Evolutionary conservation across 2,329 filamentous ascomycete genomes (phyloP), one percentile per base, ranked within the genome.

Genomic region (Scytalidium sp.): DNA sequence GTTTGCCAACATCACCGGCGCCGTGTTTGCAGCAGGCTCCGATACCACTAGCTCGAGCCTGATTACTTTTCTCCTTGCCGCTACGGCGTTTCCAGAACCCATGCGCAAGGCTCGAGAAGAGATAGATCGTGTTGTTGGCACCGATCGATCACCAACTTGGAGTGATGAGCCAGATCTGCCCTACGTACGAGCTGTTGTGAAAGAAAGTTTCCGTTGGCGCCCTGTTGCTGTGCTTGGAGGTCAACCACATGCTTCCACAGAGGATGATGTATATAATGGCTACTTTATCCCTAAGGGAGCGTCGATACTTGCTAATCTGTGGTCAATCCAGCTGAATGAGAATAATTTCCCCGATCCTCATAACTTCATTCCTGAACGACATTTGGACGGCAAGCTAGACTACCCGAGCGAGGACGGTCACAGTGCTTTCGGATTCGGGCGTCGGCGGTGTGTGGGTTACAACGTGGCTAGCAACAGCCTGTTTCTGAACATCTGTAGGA

Each of bases 191-290:
- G 68, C 66, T 25, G 64, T 70, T 19, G 62, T 76, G 43, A 76
- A 78, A 48, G 75, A 79, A 55, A 63, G 59, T 13, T 58, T 74
- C 39, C 65, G 75, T 4, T 78, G 75, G 74, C 70, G 73, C 59
- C 72, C 72, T 0, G 62, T 67, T 11, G 49, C 47, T 22, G 49
- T 49, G 44, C 41, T 29, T 68, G 67, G 0, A 29, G 75, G 73
- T 3, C 74, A 83, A 29, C 79, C 80, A 2, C 80, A 83, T 59
- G 71, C 67, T 41, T 69, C 76, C 15, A 68, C 74, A 2, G 63
- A 72, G 45, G 79, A 83, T 43, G 79, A 82, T 46, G 67, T 73
- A 10, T 83, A 81, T 58, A 68, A 75, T 20, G 79, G 74, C 41
- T 75, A 77, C 60, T 70, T 72, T 51, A 80, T 83, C 45, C 78